Evolutionary conservation across 371 early-diverging fungal genomes (phyloP), one percentile per base, ranked within the genome.

Genomic region (Actinomortierella wolfii): DNA sequence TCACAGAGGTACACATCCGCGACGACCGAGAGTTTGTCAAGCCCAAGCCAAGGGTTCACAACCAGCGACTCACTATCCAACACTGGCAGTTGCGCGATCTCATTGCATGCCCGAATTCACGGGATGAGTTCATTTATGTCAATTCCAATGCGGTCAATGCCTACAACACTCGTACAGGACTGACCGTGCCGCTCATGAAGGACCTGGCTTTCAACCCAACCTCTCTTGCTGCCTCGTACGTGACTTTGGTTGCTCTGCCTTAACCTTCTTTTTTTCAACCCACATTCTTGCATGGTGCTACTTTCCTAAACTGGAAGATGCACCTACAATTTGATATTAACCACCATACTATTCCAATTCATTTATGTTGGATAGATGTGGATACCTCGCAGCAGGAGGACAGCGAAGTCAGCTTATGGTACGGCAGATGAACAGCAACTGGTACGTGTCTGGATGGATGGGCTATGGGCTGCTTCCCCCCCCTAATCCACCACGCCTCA

Each of bases 11-110:
- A 11, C 61, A 64, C 41, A 49, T 71, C 20, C 73, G 76, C 18
- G 76, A 76, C 41, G 57, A 69, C 55, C 65, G 70, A 53, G 66
- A 59, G 34, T 82, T 81, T 59, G 52, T 82, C 45, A 69, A 69
- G 43, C 66, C 78, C 11, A 58, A 64, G 25, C 83, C 85, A 21
- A 75, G 60, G 20, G 61, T 81, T 26, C 83, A 86, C 65, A 81
- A 80, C 51, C 86, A 83, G 60, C 78, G 76, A 47, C 67, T 83
- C 13, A 85, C 84, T 8, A 83, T 88, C 50, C 87, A 86, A 57
- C 89, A 88, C 67, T 88, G 89, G 97, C 98, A 98, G 78, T 82
- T 98, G 40, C 82, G 96, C 49, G 97, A 98, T 78, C 85, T 98
- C 55, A 75, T 95, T 14, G 63, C 88, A 3, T 88, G 93, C 51